Percentiles rank a stretch among this genome's conserved stretches.
These are phyloP conservation scores for Picochlorum sp. DNA, from an alignment of 139 green algal species.

Conservation along the genomic window DNA sequence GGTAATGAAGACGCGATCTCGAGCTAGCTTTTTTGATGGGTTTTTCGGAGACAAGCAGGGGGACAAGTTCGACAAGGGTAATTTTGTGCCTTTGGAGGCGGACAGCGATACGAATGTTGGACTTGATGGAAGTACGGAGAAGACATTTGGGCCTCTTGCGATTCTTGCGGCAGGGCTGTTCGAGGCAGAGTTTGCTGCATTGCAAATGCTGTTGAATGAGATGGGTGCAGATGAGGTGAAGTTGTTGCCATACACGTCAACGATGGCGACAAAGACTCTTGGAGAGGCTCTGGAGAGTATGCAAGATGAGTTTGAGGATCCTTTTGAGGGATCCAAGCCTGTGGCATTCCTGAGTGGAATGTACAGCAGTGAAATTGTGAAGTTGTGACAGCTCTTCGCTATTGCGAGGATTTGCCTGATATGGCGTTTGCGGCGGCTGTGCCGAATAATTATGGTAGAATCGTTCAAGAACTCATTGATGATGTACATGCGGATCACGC, in stretches of 20 bases:
- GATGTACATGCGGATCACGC: slow-evolving; percentile 11
- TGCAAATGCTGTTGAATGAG: slow-evolving; percentile 7
- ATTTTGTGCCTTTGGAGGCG: slow-evolving; percentile 10
- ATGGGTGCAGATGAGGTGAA: slow-evolving; percentile 7
- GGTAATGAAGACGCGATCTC: not conserved
- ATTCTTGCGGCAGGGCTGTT: slow-evolving; percentile 10
- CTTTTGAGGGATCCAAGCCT: not conserved
- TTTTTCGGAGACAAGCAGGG: not conserved
- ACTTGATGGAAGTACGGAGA: slow-evolving; percentile 6
- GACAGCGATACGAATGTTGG: not conserved
- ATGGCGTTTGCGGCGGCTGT: slow-evolving; percentile 17
- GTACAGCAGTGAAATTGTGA: slow-evolving; percentile 11
- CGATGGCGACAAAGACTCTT: not conserved
- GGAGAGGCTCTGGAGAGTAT: slow-evolving; percentile 3
- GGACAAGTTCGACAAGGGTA: not conserved
- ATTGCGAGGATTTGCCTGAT: slow-evolving; percentile 10
- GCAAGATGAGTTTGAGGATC: not conserved
- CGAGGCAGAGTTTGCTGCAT: slow-evolving; percentile 3
- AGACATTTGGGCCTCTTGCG: slow-evolving; percentile 9
- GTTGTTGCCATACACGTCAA: not conserved
- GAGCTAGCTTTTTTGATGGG: slow-evolving; percentile 1
- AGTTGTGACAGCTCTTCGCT: slow-evolving; percentile 1
- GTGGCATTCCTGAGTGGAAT: slow-evolving; percentile 12
- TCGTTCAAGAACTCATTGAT: slow-evolving; percentile 7
- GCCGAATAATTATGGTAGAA: slow-evolving; percentile 7